A percentile compares a stretch with the other conserved stretches of the same genome.
phyloP scores from a whole-genome alignment of 225 moss, liverwort and hornwort genomes.

The Physcomitrium patens region DNA sequence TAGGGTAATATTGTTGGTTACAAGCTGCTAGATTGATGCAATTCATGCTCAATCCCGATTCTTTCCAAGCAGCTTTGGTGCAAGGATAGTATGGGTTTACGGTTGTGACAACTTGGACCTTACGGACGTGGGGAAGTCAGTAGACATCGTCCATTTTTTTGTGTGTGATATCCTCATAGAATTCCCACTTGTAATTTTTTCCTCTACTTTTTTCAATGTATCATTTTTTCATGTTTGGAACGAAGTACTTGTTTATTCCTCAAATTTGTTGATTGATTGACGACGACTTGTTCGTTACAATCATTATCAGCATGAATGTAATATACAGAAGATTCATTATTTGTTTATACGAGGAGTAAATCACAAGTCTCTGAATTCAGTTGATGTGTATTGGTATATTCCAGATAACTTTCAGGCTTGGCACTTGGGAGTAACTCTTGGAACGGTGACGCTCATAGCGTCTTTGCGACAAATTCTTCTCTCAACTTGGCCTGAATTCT shows the following conservation, averaged over 20 bases:
- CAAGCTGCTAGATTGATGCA: neutral
- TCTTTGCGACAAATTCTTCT: slow-evolving; percentile 74
- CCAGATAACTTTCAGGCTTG: slow-evolving; percentile 64
- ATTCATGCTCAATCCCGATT: neutral
- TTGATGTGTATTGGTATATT: slow-evolving; percentile 16
- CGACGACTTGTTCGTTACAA: too few species aligned
- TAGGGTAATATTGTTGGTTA: neutral
- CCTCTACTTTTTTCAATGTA: too few species aligned
- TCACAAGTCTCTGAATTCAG: neutral
- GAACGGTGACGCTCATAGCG: slow-evolving; percentile 64
- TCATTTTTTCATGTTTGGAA: too few species aligned
- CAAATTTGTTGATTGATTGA: too few species aligned
- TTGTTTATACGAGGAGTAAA: neutral
- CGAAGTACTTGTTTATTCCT: too few species aligned
- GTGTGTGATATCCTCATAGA: neutral
- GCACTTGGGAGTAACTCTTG: slow-evolving; percentile 68
- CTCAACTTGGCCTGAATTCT: slow-evolving; percentile 76
- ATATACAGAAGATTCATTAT: slow-evolving; percentile 12
- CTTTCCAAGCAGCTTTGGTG: neutral
- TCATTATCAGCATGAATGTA: slow-evolving; percentile 18
- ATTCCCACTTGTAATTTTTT: neutral
- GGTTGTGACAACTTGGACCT: neutral
- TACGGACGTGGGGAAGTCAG: neutral
- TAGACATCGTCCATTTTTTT: neutral
- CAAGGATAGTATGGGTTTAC: neutral